Evolutionary conservation across 2,329 filamentous ascomycete species (phyloP).

Genomic region (Xylaria arbuscula): DNA sequence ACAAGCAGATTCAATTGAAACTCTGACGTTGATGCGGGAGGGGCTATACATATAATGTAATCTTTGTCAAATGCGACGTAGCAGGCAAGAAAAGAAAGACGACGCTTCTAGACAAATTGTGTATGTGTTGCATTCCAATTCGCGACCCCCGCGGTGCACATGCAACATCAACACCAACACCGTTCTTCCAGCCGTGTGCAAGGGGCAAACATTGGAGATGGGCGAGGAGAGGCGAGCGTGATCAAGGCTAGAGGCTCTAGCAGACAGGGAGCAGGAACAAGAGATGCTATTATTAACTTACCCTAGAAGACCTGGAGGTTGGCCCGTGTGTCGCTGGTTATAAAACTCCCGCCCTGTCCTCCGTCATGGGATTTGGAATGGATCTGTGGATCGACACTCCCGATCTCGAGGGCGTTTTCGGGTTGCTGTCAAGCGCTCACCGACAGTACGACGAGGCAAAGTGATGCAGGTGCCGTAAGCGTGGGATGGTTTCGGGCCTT

Average conservation of each 20-base stretch:
- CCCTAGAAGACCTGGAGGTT: constrained; percentile 14
- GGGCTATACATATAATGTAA: background rate
- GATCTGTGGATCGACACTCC: constrained; percentile 19
- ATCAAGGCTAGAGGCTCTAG: background rate
- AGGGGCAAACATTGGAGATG: constrained; percentile 14
- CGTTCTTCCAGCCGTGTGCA: constrained; percentile 12
- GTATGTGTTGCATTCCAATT: constrained; percentile 16
- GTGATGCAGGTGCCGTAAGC: constrained; percentile 27
- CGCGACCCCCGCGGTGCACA: constrained; percentile 14
- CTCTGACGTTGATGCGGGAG: background rate
- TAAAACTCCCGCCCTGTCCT: constrained; percentile 5
- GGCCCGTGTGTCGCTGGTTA: constrained; percentile 8
- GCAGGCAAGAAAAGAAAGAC: constrained; percentile 11
- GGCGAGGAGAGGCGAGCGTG: constrained; percentile 2
- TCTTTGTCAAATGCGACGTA: constrained; percentile 12
- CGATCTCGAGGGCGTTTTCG: constrained; percentile 17
- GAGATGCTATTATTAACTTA: constrained; percentile 29
- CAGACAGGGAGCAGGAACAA: constrained; percentile 5
- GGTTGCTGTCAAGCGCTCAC: constrained; percentile 23
- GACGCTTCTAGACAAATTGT: constrained; percentile 12
- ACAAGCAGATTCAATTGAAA: constrained; percentile 6
- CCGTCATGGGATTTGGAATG: constrained; percentile 19
- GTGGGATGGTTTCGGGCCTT: constrained; percentile 32
- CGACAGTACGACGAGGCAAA: constrained; percentile 18
- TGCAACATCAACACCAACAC: constrained; percentile 9